Conservation (phyloP, 1,284 basidiomycete genomes). For the Ganoderma resinaceum region DNA sequence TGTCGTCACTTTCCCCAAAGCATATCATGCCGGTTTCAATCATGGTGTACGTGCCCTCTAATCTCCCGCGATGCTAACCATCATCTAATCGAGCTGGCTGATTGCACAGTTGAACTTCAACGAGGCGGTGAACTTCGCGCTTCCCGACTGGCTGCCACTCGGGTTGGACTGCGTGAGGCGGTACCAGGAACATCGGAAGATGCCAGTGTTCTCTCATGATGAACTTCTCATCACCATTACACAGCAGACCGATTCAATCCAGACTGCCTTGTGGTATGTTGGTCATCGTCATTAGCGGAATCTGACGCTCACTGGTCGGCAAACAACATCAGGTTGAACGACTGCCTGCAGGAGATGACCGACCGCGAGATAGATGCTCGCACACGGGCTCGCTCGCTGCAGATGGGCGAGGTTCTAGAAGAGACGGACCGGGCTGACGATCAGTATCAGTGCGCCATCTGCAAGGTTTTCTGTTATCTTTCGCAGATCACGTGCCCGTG, state of each 20-base stretch:
- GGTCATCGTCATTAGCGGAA: background rate
- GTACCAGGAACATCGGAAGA: slow-evolving; percentile 89
- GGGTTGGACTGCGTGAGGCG: slow-evolving; percentile 89
- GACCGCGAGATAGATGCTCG: slow-evolving; percentile 83
- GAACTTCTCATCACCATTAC: slow-evolving; percentile 96
- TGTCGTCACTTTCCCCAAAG: slow-evolving; percentile 97
- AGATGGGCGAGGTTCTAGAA: slow-evolving; percentile 75
- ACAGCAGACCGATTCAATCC: slow-evolving; percentile 91
- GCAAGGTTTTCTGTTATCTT: slow-evolving; percentile 96
- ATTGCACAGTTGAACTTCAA: slow-evolving; percentile 90
- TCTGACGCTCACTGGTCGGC: slow-evolving; percentile 10
- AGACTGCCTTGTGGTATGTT: slow-evolving; percentile 90
- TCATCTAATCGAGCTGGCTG: background rate
- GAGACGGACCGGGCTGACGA: slow-evolving; percentile 88
- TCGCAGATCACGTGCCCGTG: slow-evolving; percentile 89
- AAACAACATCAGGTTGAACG: slow-evolving; percentile 69
- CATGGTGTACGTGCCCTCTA: slow-evolving; percentile 73
- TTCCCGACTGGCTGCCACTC: slow-evolving; percentile 93
- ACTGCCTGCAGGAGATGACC: slow-evolving; percentile 89
- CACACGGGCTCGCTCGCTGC: slow-evolving; percentile 59
- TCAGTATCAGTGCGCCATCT: slow-evolving; percentile 93
- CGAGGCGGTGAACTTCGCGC: slow-evolving; percentile 98
- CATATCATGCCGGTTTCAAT: slow-evolving; percentile 99
- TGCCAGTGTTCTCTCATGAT: slow-evolving; percentile 98
- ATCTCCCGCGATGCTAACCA: slow-evolving; percentile 11